Conservation (phyloP, 2,329 filamentous ascomycete species). For the Fusarium sp. region DNA sequence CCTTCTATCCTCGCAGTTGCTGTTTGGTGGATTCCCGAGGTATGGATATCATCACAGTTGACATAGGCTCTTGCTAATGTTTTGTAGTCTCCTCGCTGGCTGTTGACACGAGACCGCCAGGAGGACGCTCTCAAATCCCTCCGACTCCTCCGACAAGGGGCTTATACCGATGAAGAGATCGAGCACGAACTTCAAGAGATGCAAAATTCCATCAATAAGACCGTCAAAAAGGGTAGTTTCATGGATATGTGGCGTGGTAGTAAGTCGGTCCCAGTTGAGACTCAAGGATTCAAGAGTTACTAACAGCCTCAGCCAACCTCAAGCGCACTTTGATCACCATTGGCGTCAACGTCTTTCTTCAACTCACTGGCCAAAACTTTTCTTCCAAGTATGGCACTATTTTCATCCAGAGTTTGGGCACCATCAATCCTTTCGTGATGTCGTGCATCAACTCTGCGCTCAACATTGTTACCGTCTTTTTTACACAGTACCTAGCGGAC, state of each 20-base stretch:
- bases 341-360: conserved; percentile 52
- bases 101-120: conserved; percentile 44
- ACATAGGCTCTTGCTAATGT: conserved; percentile 40
- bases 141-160: conserved; percentile 43
- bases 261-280: neutral
- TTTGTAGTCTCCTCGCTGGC: conserved; percentile 51
- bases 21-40: conserved; percentile 15
- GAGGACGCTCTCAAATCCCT: conserved; percentile 51
- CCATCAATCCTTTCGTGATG: conserved; percentile 50
- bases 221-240: conserved; percentile 4
- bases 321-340: conserved; percentile 47
- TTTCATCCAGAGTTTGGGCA: conserved; percentile 49
- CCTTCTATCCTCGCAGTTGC: conserved; percentile 46
- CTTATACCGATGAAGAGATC: conserved; percentile 46
- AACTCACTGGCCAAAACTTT: conserved; percentile 51
- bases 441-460: conserved; percentile 43
- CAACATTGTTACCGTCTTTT: conserved; percentile 29
- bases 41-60: conserved; percentile 1
- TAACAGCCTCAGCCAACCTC: conserved; percentile 21
- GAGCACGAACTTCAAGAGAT: conserved; percentile 35
- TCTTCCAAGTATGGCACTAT: conserved; percentile 51
- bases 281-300: neutral
- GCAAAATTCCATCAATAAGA: neutral
- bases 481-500: conserved; percentile 13
- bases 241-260: conserved; percentile 13